Conservation (phyloP, 495 filamentous ascomycete species). For the Talaromyces nanjingensis region DNA sequence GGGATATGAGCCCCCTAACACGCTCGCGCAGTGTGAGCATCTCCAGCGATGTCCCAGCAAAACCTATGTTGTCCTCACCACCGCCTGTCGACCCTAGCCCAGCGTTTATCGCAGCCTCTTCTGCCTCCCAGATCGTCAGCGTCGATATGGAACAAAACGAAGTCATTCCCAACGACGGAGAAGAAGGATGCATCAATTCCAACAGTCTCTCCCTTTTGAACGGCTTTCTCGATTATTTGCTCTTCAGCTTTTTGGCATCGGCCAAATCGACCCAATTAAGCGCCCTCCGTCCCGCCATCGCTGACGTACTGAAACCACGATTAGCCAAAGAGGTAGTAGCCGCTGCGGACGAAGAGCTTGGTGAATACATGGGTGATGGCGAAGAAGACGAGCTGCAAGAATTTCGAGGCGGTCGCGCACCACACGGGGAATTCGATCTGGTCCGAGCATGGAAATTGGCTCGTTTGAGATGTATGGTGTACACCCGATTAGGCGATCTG, state of each 20-base stretch:
- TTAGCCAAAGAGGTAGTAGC: conserved; percentile 82
- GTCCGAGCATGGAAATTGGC: conserved; percentile 87
- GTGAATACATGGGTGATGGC: conserved; percentile 74
- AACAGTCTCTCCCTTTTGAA: conserved; percentile 68
- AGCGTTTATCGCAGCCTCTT: conserved; percentile 81
- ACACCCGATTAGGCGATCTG: conserved; percentile 91
- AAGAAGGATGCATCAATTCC: conserved; percentile 50
- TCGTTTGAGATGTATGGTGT: conserved; percentile 92
- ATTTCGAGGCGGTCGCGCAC: conserved; percentile 44
- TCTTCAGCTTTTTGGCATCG: conserved; percentile 77
- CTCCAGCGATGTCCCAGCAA: conserved; percentile 33
- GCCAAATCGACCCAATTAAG: conserved; percentile 77
- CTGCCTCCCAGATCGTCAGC: conserved; percentile 87
- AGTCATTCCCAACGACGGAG: conserved; percentile 56
- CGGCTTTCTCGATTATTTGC: conserved; percentile 84
- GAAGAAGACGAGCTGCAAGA: conserved; percentile 61
- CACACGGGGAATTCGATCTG: conserved; percentile 66
- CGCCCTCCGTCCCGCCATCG: conserved; percentile 72
- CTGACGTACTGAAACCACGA: conserved; percentile 80
- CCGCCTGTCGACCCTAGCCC: conserved; percentile 73
- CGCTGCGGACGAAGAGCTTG: conserved; percentile 84
- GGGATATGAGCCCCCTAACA: conserved; percentile 28
- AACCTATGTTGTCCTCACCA: conserved; percentile 47
- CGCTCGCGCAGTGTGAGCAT: conserved; percentile 37
- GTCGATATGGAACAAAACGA: conserved; percentile 73